Evolutionary conservation across 2,329 filamentous ascomycete genomes (phyloP).

Genomic region (Neopestalotiopsis sp.): DNA sequence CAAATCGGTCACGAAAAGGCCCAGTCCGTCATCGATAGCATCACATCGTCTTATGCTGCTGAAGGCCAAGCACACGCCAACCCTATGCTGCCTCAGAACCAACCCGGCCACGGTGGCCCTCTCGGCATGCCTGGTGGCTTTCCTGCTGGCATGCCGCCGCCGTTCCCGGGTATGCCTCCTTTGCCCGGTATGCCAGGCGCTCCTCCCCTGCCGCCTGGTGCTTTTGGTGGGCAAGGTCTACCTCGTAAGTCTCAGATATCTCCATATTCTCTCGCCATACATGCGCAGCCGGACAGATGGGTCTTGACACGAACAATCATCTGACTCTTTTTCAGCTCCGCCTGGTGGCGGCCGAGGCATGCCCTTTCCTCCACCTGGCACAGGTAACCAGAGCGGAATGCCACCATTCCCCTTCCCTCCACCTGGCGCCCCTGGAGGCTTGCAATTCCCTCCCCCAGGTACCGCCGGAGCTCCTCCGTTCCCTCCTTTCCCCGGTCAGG

Average conservation of each 20-base stretch:
- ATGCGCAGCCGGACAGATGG: neutral
- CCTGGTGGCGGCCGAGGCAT: constrained; percentile 39
- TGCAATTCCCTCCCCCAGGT: constrained; percentile 40
- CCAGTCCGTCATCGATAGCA: constrained; percentile 97
- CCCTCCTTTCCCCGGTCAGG: constrained; percentile 47
- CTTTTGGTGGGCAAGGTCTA: constrained; percentile 39
- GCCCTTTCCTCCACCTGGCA: constrained; percentile 54
- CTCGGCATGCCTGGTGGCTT: constrained; percentile 55
- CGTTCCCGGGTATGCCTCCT: constrained; percentile 16
- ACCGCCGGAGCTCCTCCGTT: constrained; percentile 54
- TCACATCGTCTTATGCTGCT: constrained; percentile 92
- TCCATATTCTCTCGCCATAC: constrained; percentile 18
- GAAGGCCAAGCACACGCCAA: constrained; percentile 89
- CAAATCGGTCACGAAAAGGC: constrained; percentile 99
- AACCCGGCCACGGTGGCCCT: constrained; percentile 53
- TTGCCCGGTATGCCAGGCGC: constrained; percentile 42
- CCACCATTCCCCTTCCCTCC: constrained; percentile 33
- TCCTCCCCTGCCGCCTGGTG: constrained; percentile 12
- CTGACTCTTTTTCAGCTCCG: constrained; percentile 30
- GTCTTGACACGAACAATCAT: neutral
- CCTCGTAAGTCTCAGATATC: constrained; percentile 54
- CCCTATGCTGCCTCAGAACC: constrained; percentile 78
- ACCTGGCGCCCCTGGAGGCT: neutral
- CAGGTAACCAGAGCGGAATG: neutral
- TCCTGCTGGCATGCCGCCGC: constrained; percentile 40